These are phyloP conservation scores for Gigaspora rosea DNA, from an alignment of 192 early-diverging fungal genomes.

Conservation along the genomic window DNA sequence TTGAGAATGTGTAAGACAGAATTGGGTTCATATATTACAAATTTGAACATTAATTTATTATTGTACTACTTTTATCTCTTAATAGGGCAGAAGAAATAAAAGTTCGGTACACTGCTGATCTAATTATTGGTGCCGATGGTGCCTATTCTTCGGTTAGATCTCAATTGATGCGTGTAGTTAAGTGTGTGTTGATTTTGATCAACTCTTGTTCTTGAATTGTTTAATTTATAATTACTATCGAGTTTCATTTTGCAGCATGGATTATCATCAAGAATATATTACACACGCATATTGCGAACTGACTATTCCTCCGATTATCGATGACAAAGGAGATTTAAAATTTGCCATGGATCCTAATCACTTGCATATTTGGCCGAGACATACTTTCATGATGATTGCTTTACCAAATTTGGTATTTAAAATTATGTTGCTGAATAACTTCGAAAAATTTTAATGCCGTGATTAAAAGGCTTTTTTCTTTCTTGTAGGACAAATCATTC, in stretches of 20 bases:
- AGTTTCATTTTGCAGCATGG: constrained; percentile 53
- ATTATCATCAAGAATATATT: constrained; percentile 89
- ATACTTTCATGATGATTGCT: constrained; percentile 97
- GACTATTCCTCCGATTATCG: constrained; percentile 70
- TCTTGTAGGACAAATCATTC: constrained; percentile 80
- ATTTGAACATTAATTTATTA: not conserved
- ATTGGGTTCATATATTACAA: constrained; percentile 30
- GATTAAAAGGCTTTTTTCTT: not conserved
- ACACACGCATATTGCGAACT: constrained; percentile 92
- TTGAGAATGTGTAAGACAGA: constrained; percentile 45
- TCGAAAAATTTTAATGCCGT: not conserved
- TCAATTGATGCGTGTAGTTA: constrained; percentile 75
- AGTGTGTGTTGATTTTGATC: constrained; percentile 44
- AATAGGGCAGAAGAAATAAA: constrained; percentile 46
- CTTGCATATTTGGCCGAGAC: constrained; percentile 96
- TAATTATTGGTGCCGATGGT: constrained; percentile 90
- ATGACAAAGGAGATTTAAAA: constrained; percentile 55
- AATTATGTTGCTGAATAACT: constrained; percentile 2
- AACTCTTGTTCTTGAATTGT: not conserved
- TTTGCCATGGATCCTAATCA: constrained; percentile 89
- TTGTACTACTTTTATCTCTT: not conserved
- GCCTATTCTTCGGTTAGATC: constrained; percentile 79
- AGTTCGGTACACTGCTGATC: constrained; percentile 59
- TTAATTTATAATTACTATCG: not conserved
- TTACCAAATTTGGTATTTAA: constrained; percentile 81